Evolutionary conservation across 768 basidiomycete species (phyloP).

Genomic region (Baorangia bicolor): DNA sequence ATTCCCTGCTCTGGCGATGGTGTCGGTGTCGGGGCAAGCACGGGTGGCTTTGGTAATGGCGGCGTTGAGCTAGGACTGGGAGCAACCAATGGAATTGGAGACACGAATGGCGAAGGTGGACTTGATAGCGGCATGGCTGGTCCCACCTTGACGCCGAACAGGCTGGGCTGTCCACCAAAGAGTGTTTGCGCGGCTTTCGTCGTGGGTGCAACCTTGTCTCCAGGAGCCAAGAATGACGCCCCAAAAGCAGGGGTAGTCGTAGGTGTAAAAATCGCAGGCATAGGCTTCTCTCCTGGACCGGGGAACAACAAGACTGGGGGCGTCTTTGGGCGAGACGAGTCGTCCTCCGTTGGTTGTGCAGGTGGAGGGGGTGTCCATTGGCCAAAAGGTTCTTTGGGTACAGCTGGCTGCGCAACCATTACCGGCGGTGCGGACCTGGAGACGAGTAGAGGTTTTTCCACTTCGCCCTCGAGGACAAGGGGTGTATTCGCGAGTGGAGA

Average conservation of each 20-base stretch:
- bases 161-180: constrained; percentile 13
- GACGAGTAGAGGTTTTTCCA: constrained; percentile 10
- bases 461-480: constrained; percentile 44
- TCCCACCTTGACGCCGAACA: constrained; percentile 3
- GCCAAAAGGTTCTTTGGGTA: constrained; percentile 41
- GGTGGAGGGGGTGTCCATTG: constrained; percentile 26
- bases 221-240: not conserved
- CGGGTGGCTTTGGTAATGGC: not conserved
- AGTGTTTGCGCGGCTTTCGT: constrained; percentile 2
- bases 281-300: constrained; percentile 8
- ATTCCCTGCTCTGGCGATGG: constrained; percentile 54
- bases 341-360: constrained; percentile 19
- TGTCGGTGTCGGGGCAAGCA: constrained; percentile 9
- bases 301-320: constrained; percentile 44
- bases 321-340: constrained; percentile 42
- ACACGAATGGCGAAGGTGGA: constrained; percentile 1
- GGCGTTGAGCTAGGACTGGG: constrained; percentile 4
- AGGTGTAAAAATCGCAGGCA: constrained; percentile 5
- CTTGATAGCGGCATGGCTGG: not conserved
- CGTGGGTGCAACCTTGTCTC: not conserved
- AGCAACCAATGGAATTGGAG: not conserved
- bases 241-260: not conserved
- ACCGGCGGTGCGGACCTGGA: constrained; percentile 21
- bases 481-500: constrained; percentile 68
- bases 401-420: constrained; percentile 35